Evolutionary conservation across 2,329 filamentous ascomycete genomes (phyloP), one percentile per base, ranked within the genome.

Genomic region (Epichloe baconii): DNA sequence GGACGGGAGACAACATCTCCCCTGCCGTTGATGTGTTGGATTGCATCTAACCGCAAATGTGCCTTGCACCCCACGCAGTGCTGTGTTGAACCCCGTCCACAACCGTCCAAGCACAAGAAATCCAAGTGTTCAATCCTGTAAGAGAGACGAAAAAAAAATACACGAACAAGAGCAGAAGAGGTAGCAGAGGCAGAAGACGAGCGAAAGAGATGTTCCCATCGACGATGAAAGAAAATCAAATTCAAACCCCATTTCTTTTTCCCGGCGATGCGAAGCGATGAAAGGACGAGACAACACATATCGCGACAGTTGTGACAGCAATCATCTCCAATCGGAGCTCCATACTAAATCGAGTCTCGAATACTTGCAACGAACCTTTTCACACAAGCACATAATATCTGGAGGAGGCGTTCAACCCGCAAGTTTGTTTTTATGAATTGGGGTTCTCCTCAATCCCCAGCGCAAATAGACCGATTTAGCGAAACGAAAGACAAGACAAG

Each of bases 81-180:
- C 84, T 55, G 84, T 88, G 47, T 72, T 88, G 55, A 86, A 83
- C 69, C 84, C 52, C 74, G 79, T 59, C 80, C 80, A 19, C 69
- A 76, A 56, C 62, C 69, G 34, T 71, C 67, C 53, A 78, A 81
- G 72, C 68, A 74, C 62, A 84, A 83, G 73, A 79, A 78, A 67
- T 71, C 71, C 58, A 85, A 84, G 72, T 87, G 84, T 73, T 77
- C 76, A 45, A 82, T 88, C 62, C 75, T 88, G 67, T 88, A 78
- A 68, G 66, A 56, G 51, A 36, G 15, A 17, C 14, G 5, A 56
- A 56, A 23, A 6, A 6, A 52, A 46, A 36, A 14, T 17, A 17
- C 31, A 21, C 35, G 23, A 43, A 6, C n/a, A 35, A 15, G n/a
- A 36, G 48, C n/a, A 26, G 19, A 26, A 8, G 14, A 11, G 15